phyloP scores from a whole-genome alignment of 2,329 filamentous ascomycete genomes.

The Fusarium subtropicale region DNA sequence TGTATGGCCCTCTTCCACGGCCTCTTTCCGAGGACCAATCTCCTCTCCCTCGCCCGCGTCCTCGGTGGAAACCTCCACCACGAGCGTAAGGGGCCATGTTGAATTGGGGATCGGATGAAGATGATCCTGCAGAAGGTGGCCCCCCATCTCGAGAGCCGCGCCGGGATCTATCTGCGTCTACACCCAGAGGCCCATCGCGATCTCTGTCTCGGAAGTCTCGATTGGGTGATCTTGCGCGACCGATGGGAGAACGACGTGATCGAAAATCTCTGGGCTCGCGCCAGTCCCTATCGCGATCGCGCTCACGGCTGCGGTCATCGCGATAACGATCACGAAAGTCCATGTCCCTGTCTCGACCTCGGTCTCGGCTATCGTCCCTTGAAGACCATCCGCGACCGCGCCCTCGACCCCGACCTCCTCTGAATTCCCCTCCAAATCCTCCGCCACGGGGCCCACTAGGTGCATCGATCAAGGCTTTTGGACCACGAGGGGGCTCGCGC shows the following conservation, averaged over 20 bases:
- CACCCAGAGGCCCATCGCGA: constrained; percentile 67
- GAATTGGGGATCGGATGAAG: constrained; percentile 74
- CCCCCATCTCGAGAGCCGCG: constrained; percentile 77
- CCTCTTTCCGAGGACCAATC: constrained; percentile 60
- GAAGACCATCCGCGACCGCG: constrained; percentile 67
- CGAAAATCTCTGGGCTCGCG: constrained; percentile 55
- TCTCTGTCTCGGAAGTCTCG: constrained; percentile 73
- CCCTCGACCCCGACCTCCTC: constrained; percentile 63
- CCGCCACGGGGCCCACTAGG: constrained; percentile 76
- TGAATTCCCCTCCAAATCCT: constrained; percentile 73
- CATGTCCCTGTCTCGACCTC: constrained; percentile 68
- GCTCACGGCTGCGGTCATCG: constrained; percentile 70
- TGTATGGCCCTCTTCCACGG: constrained; percentile 66
- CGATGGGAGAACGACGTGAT: constrained; percentile 68
- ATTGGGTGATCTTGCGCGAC: constrained; percentile 72
- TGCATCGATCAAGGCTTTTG: constrained; percentile 80
- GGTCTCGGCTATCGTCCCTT: constrained; percentile 71
- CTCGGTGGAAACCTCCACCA: constrained; percentile 66
- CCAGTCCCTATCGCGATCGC: constrained; percentile 64
- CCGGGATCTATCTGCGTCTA: constrained; percentile 75
- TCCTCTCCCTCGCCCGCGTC: constrained; percentile 62
- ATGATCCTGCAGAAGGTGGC: constrained; percentile 76
- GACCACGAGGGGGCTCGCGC: constrained; percentile 82
- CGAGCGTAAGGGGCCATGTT: constrained; percentile 63
- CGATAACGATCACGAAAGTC: constrained; percentile 71